Evolutionary conservation across 1,284 basidiomycete species (phyloP), one percentile per base, ranked within the genome.

Genomic region (Moesziomyces sp.): DNA sequence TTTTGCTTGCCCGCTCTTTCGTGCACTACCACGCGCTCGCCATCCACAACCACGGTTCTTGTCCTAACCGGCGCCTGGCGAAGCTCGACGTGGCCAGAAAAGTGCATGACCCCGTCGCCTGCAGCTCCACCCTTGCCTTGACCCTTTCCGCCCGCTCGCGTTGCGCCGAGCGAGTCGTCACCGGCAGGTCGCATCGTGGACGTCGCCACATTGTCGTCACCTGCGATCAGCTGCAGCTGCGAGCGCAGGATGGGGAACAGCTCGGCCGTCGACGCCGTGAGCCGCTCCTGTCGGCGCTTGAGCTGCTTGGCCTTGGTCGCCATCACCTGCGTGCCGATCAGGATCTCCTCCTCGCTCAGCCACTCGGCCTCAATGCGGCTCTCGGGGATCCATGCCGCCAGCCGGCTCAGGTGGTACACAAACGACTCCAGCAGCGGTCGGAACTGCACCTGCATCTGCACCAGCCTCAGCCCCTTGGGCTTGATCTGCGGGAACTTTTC

Each of bases 381-480:
- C 46, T 70, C 67, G 16, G 67, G 67, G 13, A 70, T 63, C 67
- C 67, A 70, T 8, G 60, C 67, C 5, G 67, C 67, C 23, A 70
- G 21, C 40, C 52, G 48, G 50, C 67, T 60, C 14, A 70, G 35
- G n/a, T 70, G 57, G 26, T 56, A 64, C 3, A 64, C 60, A 18
- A 70, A 70, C 26, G 67, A 64, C 14, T 13, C 9, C 2, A 70
- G 50, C 26, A 70, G 45, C 42, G 60, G 65, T 18, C 54, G 21
- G 47, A 52, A 68, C 14, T 56, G 53, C 46, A 44, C 43, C 28
- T 60, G 57, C 55, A 66, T 45, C 49, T 57, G 52, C 19, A 42
- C 46, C 43, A 65, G 34, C 26, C 49, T 13, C 38, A 48, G 13
- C 0, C 53, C 61, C 30, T 63, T 30, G 13, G 61, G 61, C 54